phyloP scores from a whole-genome alignment of 2,329 filamentous ascomycete genomes.

The Pseudogymnoascus destructans region DNA sequence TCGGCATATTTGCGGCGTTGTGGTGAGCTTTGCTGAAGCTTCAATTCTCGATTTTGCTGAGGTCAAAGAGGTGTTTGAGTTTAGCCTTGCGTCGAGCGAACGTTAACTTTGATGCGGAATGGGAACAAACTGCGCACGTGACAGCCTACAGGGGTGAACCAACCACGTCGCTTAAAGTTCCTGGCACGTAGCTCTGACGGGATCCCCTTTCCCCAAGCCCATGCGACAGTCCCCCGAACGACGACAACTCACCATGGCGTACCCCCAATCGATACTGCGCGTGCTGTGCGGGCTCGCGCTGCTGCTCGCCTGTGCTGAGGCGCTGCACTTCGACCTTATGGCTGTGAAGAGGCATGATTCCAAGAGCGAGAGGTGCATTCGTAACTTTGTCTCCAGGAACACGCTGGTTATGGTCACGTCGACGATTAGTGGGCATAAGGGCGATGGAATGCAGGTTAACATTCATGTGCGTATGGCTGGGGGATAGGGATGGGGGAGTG shows the following conservation, averaged over 20 bases:
- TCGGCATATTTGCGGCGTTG: slow-evolving; percentile 53
- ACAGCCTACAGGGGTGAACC: not conserved
- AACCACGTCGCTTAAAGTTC: slow-evolving; percentile 9
- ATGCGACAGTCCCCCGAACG: not conserved
- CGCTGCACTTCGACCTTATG: slow-evolving; percentile 86
- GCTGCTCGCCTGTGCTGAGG: slow-evolving; percentile 41
- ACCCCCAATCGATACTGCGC: slow-evolving; percentile 40
- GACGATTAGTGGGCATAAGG: slow-evolving; percentile 69
- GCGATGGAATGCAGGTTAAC: slow-evolving; percentile 86
- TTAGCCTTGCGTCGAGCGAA: not conserved
- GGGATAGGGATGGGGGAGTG: not conserved
- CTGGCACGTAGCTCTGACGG: not conserved
- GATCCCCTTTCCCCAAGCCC: slow-evolving; percentile 8
- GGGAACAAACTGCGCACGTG: not conserved
- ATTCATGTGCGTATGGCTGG: slow-evolving; percentile 61
- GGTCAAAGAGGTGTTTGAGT: not conserved
- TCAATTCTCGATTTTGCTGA: not conserved
- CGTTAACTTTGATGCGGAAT: not conserved
- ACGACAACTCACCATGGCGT: slow-evolving; percentile 32
- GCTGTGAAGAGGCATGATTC: slow-evolving; percentile 52
- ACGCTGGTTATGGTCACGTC: slow-evolving; percentile 93
- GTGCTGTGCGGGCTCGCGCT: slow-evolving; percentile 45
- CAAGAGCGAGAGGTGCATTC: slow-evolving; percentile 74
- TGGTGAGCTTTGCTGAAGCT: not conserved
- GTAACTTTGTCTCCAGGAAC: slow-evolving; percentile 87